phyloP scores from a whole-genome alignment of 2,329 filamentous ascomycete species.

The Esteya vermicola region DNA sequence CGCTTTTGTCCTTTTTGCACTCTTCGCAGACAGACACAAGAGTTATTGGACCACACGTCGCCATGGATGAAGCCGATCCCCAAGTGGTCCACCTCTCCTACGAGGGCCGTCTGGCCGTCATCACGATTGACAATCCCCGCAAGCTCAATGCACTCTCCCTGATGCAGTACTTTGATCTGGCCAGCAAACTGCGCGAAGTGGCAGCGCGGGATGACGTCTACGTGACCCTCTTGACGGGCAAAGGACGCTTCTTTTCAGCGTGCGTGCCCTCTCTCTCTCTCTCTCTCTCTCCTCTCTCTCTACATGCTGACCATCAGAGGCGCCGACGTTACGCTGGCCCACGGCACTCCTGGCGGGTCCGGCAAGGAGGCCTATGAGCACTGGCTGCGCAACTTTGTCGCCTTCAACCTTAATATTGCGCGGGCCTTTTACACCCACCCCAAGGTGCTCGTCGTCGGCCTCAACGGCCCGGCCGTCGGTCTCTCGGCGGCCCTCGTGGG shows the following conservation, averaged over 20 bases:
- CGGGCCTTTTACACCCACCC: constrained; percentile 86
- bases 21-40: too few relatives aligned
- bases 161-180: constrained; percentile 64
- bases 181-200: constrained; percentile 60
- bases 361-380: constrained; percentile 26
- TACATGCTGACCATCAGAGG: constrained; percentile 36
- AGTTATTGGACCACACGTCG: too few relatives aligned
- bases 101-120: constrained; percentile 58
- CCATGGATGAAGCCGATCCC: constrained; percentile 4
- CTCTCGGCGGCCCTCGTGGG: constrained; percentile 72
- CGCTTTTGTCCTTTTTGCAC: background rate
- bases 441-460: constrained; percentile 79
- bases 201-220: constrained; percentile 66
- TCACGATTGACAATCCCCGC: constrained; percentile 71
- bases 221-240: constrained; percentile 73
- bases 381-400: constrained; percentile 58
- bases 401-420: constrained; percentile 80
- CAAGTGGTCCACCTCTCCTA: constrained; percentile 43
- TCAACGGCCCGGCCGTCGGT: constrained; percentile 86
- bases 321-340: constrained; percentile 55
- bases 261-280: too few relatives aligned
- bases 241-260: constrained; percentile 80
- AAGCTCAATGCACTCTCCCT: constrained; percentile 76
- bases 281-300: background rate
- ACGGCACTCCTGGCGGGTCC: constrained; percentile 20